Base-by-base conservation (phyloP, 441 rosid species). In the Erodium texanum region DNA sequence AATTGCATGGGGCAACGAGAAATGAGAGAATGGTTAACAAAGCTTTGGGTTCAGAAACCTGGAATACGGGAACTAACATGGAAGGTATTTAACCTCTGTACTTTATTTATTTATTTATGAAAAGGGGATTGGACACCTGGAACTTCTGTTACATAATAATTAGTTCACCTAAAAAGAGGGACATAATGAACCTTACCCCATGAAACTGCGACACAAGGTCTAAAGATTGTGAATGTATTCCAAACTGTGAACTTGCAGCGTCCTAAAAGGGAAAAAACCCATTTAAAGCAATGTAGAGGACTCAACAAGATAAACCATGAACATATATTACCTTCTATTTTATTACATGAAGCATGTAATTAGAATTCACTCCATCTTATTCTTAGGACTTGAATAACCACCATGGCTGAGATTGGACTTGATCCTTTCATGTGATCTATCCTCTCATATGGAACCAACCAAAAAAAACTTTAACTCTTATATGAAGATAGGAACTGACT, bases 1-100 rank as follows among this genome's bases (percentile, higher is more conserved):
- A 91, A 89, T 75, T 86, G 93, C 78, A 88, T 91, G 15, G 99
- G 97, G 70, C 97, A 87, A 64, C 86, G 99, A 77, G 97, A 93
- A 83, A 87, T 88, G 96, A 89, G 99, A 69, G 88, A 82, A 24
- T 93, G 99, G 99, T 73, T 93, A 71, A 83, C 71, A 66, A 89
- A 80, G 79, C 97, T 93, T 70, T 93, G 99, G 99, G 69, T 75
- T 73, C 70, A 75, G 45, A 93, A 87, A 73, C 93, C 97, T 38
- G 95, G 71, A 79, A 79, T 85, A 83, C 84, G 99, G 79, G 82
- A 81, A n/a, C 85, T 89, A 38, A 73, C 88, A 74, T 93, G 99
- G 99, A 93, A 93, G 97, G 99, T 62, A 62, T 93, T 74, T 22
- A 24, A 50, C 36, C 4, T 14, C 38, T 3, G 62, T 23, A 14